Percentiles rank a stretch among this genome's conserved stretches.
Evolutionary conservation across 495 filamentous ascomycete species (phyloP).

Genomic region (Neurospora sp.): DNA sequence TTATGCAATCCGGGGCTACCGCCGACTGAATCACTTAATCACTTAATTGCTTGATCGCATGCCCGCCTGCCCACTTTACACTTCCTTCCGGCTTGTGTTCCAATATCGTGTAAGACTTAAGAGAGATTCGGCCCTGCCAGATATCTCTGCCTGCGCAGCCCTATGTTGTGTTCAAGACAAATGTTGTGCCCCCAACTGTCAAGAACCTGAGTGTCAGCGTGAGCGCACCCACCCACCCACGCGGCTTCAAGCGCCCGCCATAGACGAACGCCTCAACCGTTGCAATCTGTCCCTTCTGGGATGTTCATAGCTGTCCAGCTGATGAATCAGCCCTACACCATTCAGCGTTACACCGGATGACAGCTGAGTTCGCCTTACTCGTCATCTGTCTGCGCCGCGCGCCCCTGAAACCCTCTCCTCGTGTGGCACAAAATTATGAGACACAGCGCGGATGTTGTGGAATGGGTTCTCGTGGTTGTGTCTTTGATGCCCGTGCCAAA

Average conservation of each 20-base stretch:
- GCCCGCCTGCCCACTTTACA: too few relatives aligned
- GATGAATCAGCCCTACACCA: neutral
- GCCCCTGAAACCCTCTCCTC: neutral
- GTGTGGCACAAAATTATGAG: neutral
- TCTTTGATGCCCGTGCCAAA: neutral
- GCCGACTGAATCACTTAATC: too few relatives aligned
- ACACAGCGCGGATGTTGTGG: neutral
- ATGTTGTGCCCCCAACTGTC: neutral
- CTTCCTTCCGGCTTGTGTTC: too few relatives aligned
- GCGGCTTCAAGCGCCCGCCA: neutral
- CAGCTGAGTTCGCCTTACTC: neutral
- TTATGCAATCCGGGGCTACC: too few relatives aligned
- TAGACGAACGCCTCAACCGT: neutral
- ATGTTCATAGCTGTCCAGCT: neutral
- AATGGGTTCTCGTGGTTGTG: too few relatives aligned
- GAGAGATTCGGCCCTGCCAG: neutral
- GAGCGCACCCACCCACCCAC: neutral
- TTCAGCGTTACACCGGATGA: neutral
- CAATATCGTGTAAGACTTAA: too few relatives aligned
- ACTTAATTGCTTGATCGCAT: too few relatives aligned
- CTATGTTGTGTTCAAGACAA: neutral
- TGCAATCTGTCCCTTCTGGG: neutral
- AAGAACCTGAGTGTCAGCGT: neutral
- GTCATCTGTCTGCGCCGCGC: neutral
- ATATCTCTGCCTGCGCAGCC: neutral